Percentiles rank a stretch among this genome's conserved stretches.
These are phyloP conservation scores for Phytophthora syringae DNA, from an alignment of 352 stramenopile genomes.

Conservation along the genomic window DNA sequence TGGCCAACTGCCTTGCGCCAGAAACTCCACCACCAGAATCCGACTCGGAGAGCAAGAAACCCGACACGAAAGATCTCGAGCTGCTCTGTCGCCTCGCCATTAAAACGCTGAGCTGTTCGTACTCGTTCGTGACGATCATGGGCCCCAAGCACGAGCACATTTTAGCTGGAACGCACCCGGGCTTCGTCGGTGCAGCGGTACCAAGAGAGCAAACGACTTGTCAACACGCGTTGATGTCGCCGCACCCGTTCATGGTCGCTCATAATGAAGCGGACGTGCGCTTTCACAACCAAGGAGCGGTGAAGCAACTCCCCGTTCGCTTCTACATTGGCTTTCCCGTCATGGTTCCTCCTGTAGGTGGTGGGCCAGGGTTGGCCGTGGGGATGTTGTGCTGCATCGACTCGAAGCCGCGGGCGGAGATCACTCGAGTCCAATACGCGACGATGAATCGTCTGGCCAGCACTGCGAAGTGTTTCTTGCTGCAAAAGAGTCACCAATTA, in stretches of 20 bases:
- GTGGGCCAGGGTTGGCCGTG: constrained; percentile 2
- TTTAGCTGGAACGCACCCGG: constrained; percentile 38
- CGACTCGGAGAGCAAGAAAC: constrained; percentile 11
- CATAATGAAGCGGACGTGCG: constrained; percentile 65
- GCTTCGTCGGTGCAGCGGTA: constrained; percentile 27
- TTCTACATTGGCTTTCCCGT: constrained; percentile 70
- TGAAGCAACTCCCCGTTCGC: constrained; percentile 34
- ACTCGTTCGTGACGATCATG: constrained; percentile 57
- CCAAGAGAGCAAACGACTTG: constrained; percentile 57
- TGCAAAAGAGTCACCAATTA: constrained; percentile 12
- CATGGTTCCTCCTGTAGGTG: constrained; percentile 3
- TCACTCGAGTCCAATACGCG: constrained; percentile 43
- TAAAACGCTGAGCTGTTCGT: constrained; percentile 46
- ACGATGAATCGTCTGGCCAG: constrained; percentile 31
- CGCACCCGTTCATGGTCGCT: constrained; percentile 48
- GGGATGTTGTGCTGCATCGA: constrained; percentile 47
- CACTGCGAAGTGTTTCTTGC: constrained; percentile 21
- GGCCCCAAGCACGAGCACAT: constrained; percentile 46
- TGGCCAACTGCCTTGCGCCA: constrained; percentile 16
- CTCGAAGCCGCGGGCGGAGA: constrained; percentile 26
- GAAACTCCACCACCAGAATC: neutral
- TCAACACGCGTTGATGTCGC: constrained; percentile 59
- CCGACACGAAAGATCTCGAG: constrained; percentile 47
- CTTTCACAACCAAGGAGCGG: constrained; percentile 36
- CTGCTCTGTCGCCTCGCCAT: constrained; percentile 53